Percentiles rank a stretch among this genome's conserved stretches.
Conservation (phyloP, 1,284 basidiomycete genomes). For the Polyporus tsugae region DNA sequence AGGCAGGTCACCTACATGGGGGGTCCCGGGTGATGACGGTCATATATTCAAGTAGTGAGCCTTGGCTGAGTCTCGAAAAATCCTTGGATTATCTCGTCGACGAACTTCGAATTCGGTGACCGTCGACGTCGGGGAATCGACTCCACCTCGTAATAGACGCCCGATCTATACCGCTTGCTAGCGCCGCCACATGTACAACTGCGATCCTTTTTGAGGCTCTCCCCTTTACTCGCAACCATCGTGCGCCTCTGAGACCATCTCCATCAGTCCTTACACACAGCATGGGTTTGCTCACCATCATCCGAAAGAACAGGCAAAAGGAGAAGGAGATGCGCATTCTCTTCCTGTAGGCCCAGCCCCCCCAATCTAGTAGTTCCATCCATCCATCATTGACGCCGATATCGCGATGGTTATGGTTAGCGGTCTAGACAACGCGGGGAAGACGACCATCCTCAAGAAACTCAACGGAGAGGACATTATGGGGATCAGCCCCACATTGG, state of each 20-base stretch:
- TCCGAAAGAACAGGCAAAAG: slow-evolving; percentile 94
- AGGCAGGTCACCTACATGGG: no score
- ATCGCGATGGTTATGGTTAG: slow-evolving; percentile 50
- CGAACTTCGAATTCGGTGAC: no score
- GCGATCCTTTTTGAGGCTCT: background rate
- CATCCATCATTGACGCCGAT: background rate
- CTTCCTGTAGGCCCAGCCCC: slow-evolving; percentile 75
- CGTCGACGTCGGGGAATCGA: no score
- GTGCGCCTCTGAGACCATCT: background rate
- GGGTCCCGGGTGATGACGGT: no score
- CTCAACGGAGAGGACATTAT: slow-evolving; percentile 91
- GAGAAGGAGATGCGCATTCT: slow-evolving; percentile 96
- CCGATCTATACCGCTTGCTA: background rate
- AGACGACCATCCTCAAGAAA: slow-evolving; percentile 97
- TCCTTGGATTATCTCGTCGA: slow-evolving; percentile 56
- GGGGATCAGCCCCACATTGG: slow-evolving; percentile 91
- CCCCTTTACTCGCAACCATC: background rate
- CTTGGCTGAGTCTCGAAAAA: slow-evolving; percentile 88
- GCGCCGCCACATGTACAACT: background rate
- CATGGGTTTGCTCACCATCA: slow-evolving; percentile 96
- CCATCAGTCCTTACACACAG: background rate
- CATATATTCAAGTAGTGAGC: slow-evolving; percentile 46
- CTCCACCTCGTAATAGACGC: background rate
- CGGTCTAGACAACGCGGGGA: slow-evolving; percentile 99
- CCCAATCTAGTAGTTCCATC: background rate